Conservation (phyloP, 495 filamentous ascomycete genomes). For the Aspergillus ostianus region DNA sequence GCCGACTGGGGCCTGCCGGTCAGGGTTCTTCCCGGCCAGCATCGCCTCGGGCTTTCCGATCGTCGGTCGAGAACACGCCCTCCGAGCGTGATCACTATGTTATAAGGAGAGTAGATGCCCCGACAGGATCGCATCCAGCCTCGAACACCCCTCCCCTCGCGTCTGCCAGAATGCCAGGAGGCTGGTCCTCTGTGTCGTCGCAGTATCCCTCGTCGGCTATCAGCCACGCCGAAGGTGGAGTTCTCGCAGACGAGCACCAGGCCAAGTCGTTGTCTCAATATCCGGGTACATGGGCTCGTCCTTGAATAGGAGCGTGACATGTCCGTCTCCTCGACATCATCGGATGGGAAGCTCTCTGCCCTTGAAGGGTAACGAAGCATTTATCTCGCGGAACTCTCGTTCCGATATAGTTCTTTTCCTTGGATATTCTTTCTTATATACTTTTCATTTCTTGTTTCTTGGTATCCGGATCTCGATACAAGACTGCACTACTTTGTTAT, state of each 20-base stretch:
- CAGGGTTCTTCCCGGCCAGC: constrained; percentile 41
- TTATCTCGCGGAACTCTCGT: neutral
- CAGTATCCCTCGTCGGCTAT: constrained; percentile 10
- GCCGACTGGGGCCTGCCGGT: constrained; percentile 47
- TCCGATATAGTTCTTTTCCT: neutral
- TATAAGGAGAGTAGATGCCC: constrained; percentile 8
- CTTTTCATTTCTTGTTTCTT: neutral
- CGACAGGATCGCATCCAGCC: constrained; percentile 4
- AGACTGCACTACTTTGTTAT: constrained; percentile 1
- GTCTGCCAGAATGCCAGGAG: constrained; percentile 9
- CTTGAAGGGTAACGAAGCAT: neutral
- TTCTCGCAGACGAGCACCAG: constrained; percentile 14
- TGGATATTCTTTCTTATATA: neutral
- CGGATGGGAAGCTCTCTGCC: neutral
- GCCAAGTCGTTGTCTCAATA: constrained; percentile 13
- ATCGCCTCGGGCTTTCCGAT: constrained; percentile 32
- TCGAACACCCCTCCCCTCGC: constrained; percentile 9
- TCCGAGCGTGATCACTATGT: constrained; percentile 11
- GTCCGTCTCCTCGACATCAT: too few species aligned
- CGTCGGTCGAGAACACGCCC: constrained; percentile 10
- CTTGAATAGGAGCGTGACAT: neutral
- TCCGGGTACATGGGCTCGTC: constrained; percentile 17
- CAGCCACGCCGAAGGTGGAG: constrained; percentile 3
- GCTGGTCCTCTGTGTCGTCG: constrained; percentile 12
- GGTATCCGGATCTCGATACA: constrained; percentile 1